Conservation (phyloP, 768 basidiomycete genomes). For the Leccinum aurantiacum region DNA sequence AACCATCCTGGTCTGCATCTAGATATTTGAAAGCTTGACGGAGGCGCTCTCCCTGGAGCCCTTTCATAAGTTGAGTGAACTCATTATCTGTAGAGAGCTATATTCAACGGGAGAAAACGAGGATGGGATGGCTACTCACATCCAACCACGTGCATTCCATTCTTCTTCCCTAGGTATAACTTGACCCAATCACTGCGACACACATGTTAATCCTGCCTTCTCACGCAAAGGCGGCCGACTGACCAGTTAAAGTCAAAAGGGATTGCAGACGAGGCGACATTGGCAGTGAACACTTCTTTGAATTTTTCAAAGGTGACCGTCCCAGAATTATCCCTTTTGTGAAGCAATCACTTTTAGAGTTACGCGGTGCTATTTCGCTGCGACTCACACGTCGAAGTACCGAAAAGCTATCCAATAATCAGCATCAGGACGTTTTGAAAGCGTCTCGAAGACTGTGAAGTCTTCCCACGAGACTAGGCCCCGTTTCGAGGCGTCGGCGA, state of each 20-base stretch:
- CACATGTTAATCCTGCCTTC: conserved; percentile 6
- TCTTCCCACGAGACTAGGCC: conserved; percentile 92
- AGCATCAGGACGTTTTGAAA: conserved; percentile 91
- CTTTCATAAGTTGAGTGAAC: conserved; percentile 99
- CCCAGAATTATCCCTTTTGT: conserved; percentile 80
- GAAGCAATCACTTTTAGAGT: conserved; percentile 7
- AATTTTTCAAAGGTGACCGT: conserved; percentile 93
- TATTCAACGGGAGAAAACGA: conserved; percentile 9
- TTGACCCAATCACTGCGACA: conserved; percentile 85
- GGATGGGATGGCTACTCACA: conserved; percentile 51
- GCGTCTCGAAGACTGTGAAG: conserved; percentile 92
- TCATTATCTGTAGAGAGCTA: conserved; percentile 66
- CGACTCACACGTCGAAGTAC: conserved; percentile 90
- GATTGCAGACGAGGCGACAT: conserved; percentile 74
- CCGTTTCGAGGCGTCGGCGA: conserved; percentile 76
- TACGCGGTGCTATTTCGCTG: not conserved
- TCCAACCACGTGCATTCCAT: conserved; percentile 87
- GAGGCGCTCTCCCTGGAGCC: conserved; percentile 94
- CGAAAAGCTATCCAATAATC: conserved; percentile 97
- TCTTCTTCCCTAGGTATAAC: conserved; percentile 90
- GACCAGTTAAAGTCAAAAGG: conserved; percentile 96
- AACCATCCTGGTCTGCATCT: conserved; percentile 88
- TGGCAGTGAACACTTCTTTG: conserved; percentile 85
- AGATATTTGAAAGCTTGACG: conserved; percentile 94
- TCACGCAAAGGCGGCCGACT: conserved; percentile 14